A percentile compares a stretch with the other conserved stretches of the same genome.
phyloP scores from a whole-genome alignment of 2,329 filamentous ascomycete species.

The Talaromyces sp. region DNA sequence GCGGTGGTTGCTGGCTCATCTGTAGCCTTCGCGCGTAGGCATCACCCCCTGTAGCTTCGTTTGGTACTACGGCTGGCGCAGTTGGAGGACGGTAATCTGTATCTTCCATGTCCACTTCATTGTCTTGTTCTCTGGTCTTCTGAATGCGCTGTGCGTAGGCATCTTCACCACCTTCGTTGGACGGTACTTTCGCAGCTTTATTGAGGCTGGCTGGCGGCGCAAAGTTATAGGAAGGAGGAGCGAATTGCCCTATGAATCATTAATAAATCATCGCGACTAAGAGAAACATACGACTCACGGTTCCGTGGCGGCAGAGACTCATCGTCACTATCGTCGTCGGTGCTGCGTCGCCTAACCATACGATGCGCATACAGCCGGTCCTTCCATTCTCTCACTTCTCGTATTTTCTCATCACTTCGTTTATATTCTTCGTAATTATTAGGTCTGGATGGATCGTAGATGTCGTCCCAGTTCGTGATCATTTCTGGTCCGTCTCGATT shows the following conservation, averaged over 20 bases:
- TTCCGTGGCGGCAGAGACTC: conserved; percentile 45
- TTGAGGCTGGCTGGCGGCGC: conserved; percentile 50
- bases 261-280: conserved; percentile 13
- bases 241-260: conserved; percentile 44
- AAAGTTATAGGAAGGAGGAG: conserved; percentile 48
- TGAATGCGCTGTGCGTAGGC: conserved; percentile 6
- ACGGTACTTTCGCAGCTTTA: conserved; percentile 31
- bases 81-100: conserved; percentile 25
- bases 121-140: neutral
- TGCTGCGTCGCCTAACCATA: conserved; percentile 44
- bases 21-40: conserved; percentile 62
- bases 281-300: conserved; percentile 38
- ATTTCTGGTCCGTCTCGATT: conserved; percentile 59
- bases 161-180: conserved; percentile 10
- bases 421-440: conserved; percentile 83
- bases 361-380: conserved; percentile 71
- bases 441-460: conserved; percentile 79
- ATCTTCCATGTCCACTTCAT: conserved; percentile 16
- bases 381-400: conserved; percentile 82
- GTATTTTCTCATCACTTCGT: conserved; percentile 75
- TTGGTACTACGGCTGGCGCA: conserved; percentile 47
- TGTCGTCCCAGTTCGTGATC: conserved; percentile 77
- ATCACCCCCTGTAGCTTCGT: conserved; percentile 65
- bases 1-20: conserved; percentile 42
- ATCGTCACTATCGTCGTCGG: conserved; percentile 50